Percentiles rank a stretch among this genome's conserved stretches.
These are phyloP conservation scores for Pestalotiopsis fici DNA, from an alignment of 2,329 filamentous ascomycete species.

Conservation along the genomic window DNA sequence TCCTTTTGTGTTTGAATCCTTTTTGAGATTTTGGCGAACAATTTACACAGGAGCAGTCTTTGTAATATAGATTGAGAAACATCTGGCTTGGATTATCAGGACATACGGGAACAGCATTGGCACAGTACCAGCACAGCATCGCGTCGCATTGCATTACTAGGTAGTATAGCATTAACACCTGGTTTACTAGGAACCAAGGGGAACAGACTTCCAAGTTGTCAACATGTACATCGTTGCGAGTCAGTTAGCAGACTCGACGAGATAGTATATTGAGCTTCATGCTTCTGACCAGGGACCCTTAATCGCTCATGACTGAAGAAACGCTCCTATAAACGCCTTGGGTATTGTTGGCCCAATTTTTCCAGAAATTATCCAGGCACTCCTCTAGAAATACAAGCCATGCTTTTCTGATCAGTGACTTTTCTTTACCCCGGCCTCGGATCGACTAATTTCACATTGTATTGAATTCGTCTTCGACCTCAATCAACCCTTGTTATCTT, in stretches of 20 bases:
- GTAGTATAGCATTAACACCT: conserved; percentile 13
- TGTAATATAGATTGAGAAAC: not conserved
- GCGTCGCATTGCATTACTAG: conserved; percentile 13
- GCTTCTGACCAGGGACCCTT: not conserved
- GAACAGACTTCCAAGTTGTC: not conserved
- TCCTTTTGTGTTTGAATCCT: not conserved
- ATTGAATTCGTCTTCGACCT: no score
- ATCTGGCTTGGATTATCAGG: not conserved
- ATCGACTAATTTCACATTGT: not conserved
- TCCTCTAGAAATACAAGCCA: conserved; percentile 2
- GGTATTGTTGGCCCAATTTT: not conserved
- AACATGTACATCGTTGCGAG: not conserved
- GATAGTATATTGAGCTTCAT: not conserved
- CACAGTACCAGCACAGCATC: not conserved
- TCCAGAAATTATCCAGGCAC: not conserved
- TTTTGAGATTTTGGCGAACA: not conserved
- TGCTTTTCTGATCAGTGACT: not conserved
- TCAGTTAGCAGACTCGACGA: not conserved
- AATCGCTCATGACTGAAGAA: not conserved
- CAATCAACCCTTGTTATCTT: no score
- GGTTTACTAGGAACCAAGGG: not conserved
- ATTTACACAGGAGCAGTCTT: not conserved
- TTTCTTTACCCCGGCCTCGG: not conserved
- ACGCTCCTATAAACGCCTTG: conserved; percentile 1
- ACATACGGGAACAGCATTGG: not conserved